Percentiles rank a stretch among this genome's conserved stretches.
These are phyloP conservation scores for Saturnispora zaruensis DNA, from an alignment of 805 yeast species.

Conservation along the genomic window DNA sequence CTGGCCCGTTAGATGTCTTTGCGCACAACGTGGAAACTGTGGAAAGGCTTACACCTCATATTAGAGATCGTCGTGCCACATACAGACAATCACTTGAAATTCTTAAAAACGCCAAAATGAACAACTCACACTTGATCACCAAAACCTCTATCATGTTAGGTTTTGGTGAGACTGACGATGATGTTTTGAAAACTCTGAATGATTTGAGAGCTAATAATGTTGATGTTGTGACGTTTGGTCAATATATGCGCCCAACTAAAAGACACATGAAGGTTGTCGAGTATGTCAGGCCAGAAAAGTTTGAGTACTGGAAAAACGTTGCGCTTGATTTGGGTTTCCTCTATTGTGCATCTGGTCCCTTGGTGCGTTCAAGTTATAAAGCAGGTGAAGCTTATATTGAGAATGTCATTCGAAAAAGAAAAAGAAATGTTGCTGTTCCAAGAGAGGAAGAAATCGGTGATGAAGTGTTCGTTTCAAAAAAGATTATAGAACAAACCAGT, in stretches of 20 bases:
- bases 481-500: conserved; percentile 11
- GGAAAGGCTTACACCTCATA: conserved; percentile 87
- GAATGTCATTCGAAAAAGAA: conserved; percentile 76
- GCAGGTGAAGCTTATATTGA: conserved; percentile 98
- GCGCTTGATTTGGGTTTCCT: conserved; percentile 88
- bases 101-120: conserved; percentile 68
- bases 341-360: conserved; percentile 95
- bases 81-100: conserved; percentile 81
- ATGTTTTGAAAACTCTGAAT: conserved; percentile 61
- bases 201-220: conserved; percentile 71
- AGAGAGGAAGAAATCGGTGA: conserved; percentile 27
- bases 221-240: conserved; percentile 97
- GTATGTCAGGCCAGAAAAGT: conserved; percentile 87
- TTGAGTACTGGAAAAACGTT: conserved; percentile 82
- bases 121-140: conserved; percentile 69
- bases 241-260: conserved; percentile 97
- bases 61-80: conserved; percentile 94
- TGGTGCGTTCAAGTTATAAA: conserved; percentile 92
- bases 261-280: conserved; percentile 98
- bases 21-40: conserved; percentile 98
- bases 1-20: conserved; percentile 86
- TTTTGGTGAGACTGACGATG: conserved; percentile 92
- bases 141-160: conserved; percentile 96
- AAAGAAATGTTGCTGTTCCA: conserved; percentile 33
- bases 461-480: conserved; percentile 23